Conservation (phyloP, 768 basidiomycete species). For the Cystofilobasidium bisporidii region DNA sequence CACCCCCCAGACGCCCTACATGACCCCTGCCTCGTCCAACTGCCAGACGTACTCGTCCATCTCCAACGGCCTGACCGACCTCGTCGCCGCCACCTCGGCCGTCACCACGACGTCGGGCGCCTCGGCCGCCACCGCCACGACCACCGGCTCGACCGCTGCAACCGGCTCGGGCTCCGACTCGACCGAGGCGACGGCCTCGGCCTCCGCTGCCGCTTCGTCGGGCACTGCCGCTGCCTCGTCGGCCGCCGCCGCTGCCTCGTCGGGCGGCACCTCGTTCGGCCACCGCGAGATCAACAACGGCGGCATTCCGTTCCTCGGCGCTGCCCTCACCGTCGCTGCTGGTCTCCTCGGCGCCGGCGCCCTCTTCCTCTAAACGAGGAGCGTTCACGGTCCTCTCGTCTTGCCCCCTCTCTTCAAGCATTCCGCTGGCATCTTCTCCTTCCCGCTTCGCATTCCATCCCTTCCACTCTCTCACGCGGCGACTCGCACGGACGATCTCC, state of each 20-base stretch:
- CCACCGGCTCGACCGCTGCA: neutral
- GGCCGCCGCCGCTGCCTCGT: constrained; percentile 2
- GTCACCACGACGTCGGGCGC: constrained; percentile 25
- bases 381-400: too few species aligned
- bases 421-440: too few species aligned
- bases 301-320: constrained; percentile 14
- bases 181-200: neutral
- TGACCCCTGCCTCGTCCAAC: constrained; percentile 31
- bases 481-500: too few species aligned
- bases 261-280: neutral
- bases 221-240: neutral
- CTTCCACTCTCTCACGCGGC: too few species aligned
- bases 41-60: constrained; percentile 38
- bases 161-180: neutral
- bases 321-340: constrained; percentile 14
- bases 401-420: too few species aligned
- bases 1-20: constrained; percentile 37
- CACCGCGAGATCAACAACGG: neutral
- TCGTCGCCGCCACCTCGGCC: constrained; percentile 30
- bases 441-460: too few species aligned
- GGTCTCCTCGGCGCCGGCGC: constrained; percentile 26
- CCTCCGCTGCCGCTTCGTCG: neutral
- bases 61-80: constrained; percentile 34
- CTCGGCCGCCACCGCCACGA: neutral
- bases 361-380: constrained; percentile 15